Evolutionary conservation across 257 asterid species (phyloP).

Genomic region (Thymus mandschuricus): DNA sequence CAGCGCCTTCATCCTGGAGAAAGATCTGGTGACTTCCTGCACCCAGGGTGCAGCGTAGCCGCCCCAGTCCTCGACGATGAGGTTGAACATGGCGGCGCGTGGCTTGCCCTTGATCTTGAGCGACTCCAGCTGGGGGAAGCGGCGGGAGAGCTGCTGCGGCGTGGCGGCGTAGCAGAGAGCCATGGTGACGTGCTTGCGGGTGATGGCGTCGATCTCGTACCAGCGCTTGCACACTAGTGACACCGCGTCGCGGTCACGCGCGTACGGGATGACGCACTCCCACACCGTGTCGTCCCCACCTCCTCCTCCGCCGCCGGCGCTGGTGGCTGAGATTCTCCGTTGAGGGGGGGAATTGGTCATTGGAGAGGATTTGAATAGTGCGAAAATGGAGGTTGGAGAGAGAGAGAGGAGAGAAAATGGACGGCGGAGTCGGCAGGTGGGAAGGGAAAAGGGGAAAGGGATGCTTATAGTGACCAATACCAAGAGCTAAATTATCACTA

Average conservation of each 20-base stretch:
- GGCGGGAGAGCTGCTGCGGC: constrained; percentile 52
- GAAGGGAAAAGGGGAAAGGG: not conserved
- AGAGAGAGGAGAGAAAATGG: not conserved
- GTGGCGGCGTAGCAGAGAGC: constrained; percentile 72
- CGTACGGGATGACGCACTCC: constrained; percentile 67
- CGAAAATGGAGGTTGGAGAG: not conserved
- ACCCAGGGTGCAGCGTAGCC: constrained; percentile 83
- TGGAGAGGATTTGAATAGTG: no score
- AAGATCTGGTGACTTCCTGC: constrained; percentile 44
- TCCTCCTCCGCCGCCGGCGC: not conserved
- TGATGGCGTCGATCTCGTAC: constrained; percentile 66
- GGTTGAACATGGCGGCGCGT: constrained; percentile 82
- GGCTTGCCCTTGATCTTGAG: constrained; percentile 84
- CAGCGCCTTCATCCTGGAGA: constrained; percentile 47
- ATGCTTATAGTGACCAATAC: not conserved
- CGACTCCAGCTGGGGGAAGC: constrained; percentile 71
- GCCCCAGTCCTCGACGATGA: constrained; percentile 85
- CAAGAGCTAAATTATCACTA: no score
- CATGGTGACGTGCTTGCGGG: constrained; percentile 73
- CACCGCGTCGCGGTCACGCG: constrained; percentile 64
- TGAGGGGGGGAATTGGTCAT: constrained; percentile 17
- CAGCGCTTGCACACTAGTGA: constrained; percentile 64
- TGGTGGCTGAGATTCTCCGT: not conserved
- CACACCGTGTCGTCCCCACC: constrained; percentile 54
- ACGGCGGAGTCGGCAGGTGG: not conserved